Conservation (phyloP, 495 filamentous ascomycete genomes). For the Aspergillus sparsus region DNA sequence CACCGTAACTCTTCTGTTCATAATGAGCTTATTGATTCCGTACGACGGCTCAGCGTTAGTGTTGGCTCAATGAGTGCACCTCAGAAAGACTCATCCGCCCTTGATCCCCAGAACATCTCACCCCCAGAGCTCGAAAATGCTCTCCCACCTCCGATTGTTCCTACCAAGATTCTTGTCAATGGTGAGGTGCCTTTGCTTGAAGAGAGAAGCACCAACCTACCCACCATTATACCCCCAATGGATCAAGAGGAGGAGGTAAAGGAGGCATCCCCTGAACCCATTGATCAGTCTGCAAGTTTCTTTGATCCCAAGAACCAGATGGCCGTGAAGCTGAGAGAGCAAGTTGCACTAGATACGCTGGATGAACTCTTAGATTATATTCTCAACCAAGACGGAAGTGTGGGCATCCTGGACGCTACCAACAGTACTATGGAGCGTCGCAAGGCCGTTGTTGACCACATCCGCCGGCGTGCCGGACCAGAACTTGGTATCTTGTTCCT, state of each 20-base stretch:
- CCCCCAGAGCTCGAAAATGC: constrained; percentile 27
- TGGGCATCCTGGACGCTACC: constrained; percentile 98
- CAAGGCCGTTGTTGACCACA: constrained; percentile 77
- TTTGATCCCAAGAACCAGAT: constrained; percentile 88
- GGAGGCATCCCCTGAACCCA: constrained; percentile 51
- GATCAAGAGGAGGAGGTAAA: constrained; percentile 29
- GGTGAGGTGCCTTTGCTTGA: constrained; percentile 33
- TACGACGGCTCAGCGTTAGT: constrained; percentile 46
- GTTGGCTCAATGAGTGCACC: constrained; percentile 34
- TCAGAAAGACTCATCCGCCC: constrained; percentile 29
- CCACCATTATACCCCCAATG: constrained; percentile 34
- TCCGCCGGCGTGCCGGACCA: constrained; percentile 79
- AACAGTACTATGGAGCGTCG: constrained; percentile 90
- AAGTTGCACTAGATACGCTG: constrained; percentile 86
- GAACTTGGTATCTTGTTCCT: constrained; percentile 89
- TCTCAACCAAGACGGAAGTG: constrained; percentile 74
- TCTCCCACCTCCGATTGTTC: constrained; percentile 44
- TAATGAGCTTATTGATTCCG: constrained; percentile 46
- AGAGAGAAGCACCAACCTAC: constrained; percentile 35
- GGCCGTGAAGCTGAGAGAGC: constrained; percentile 82
- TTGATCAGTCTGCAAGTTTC: constrained; percentile 89
- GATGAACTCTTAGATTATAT: constrained; percentile 91
- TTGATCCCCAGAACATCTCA: constrained; percentile 26
- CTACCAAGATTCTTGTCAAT: constrained; percentile 53
- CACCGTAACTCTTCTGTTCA: constrained; percentile 37